These are phyloP conservation scores for Pseudozyma sp. DNA, from an alignment of 1,284 basidiomycete genomes.

Conservation along the genomic window DNA sequence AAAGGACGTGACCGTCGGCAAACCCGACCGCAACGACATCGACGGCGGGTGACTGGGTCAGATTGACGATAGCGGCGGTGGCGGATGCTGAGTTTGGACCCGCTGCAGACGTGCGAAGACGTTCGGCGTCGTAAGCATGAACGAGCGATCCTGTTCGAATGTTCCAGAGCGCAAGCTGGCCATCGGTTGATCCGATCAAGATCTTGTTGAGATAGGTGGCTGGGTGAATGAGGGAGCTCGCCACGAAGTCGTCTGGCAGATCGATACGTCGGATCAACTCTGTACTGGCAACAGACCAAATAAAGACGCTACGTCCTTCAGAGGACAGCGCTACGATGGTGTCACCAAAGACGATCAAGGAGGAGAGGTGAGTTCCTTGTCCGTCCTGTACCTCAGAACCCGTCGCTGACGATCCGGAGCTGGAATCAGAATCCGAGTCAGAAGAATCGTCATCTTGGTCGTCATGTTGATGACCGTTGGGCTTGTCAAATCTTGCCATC, in stretches of 20 bases:
- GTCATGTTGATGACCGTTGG: conserved; percentile 16
- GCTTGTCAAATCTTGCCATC: conserved; percentile 34
- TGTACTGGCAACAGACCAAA: conserved; percentile 75
- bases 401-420: conserved; percentile 11
- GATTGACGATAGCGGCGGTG: conserved; percentile 69
- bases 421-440: conserved; percentile 20
- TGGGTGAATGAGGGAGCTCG: conserved; percentile 86
- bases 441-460: conserved; percentile 11
- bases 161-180: conserved; percentile 93
- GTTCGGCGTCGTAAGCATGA: conserved; percentile 69
- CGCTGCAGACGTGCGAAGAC: conserved; percentile 36
- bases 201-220: conserved; percentile 98
- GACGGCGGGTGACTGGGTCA: conserved; percentile 92
- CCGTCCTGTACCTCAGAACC: conserved; percentile 2
- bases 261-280: conserved; percentile 45
- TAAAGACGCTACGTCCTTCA: conserved; percentile 81
- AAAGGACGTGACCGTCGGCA: conserved; percentile 83
- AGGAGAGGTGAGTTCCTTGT: conserved; percentile 39
- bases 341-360: conserved; percentile 64
- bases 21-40: conserved; percentile 94
- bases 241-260: conserved; percentile 75
- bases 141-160: conserved; percentile 74
- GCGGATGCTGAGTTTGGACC: conserved; percentile 61
- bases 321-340: conserved; percentile 72
- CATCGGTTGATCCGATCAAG: conserved; percentile 83